phyloP scores from a whole-genome alignment of 495 filamentous ascomycete species.

The Evansstolkia leycettana region DNA sequence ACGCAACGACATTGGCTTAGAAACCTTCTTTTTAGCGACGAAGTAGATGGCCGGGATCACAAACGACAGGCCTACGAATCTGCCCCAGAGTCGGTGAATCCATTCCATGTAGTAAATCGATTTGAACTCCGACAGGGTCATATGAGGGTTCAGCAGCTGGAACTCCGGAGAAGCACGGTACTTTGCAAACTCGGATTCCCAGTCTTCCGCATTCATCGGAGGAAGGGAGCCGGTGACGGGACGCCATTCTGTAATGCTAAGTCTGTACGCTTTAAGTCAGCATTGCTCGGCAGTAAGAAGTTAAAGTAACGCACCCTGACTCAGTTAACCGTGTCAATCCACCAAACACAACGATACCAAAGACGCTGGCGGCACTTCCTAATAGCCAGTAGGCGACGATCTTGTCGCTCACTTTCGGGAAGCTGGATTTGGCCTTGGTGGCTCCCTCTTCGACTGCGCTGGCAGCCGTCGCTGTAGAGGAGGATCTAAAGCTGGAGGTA shows the following conservation, averaged over 20 bases:
- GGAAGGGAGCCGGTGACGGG: constrained; percentile 92
- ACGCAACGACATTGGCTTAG: constrained; percentile 58
- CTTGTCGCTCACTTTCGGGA: constrained; percentile 62
- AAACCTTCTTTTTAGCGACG: constrained; percentile 67
- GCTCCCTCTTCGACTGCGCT: constrained; percentile 12
- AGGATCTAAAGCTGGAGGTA: constrained; percentile 14
- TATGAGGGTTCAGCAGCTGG: constrained; percentile 76
- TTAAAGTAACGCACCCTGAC: constrained; percentile 57
- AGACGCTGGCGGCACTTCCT: constrained; percentile 81
- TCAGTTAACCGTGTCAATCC: constrained; percentile 89
- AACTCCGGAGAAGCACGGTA: constrained; percentile 89
- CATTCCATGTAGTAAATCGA: constrained; percentile 99
- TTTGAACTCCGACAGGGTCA: constrained; percentile 88
- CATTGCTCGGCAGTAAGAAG: no score
- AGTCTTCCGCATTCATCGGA: constrained; percentile 60
- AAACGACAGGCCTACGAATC: constrained; percentile 81
- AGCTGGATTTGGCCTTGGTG: constrained; percentile 33
- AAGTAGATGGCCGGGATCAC: constrained; percentile 82
- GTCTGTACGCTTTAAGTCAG: constrained; percentile 29
- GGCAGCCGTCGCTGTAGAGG: constrained; percentile 12
- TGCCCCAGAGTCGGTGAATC: constrained; percentile 93
- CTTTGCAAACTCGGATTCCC: constrained; percentile 84
- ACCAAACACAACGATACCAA: constrained; percentile 93
- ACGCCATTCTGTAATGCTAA: constrained; percentile 98
- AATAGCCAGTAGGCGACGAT: constrained; percentile 84